These are phyloP conservation scores for Termitomyces eurrhizus DNA, from an alignment of 768 basidiomycete genomes.

Conservation along the genomic window DNA sequence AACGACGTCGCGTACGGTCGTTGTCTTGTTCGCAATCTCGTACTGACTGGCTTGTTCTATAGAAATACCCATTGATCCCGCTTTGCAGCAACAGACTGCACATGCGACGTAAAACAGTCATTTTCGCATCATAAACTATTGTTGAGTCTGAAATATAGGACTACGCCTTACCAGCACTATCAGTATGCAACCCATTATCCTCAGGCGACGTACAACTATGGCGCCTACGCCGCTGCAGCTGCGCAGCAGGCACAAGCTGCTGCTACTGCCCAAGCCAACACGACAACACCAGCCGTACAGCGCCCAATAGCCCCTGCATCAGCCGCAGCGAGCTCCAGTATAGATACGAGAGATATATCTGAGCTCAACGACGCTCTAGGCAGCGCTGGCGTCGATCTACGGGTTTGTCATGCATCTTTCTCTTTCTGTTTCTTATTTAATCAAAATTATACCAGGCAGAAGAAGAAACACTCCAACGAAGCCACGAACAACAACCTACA, in stretches of 20 bases:
- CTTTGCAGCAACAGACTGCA: constrained; percentile 57
- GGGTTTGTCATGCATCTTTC: constrained; percentile 38
- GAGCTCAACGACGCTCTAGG: constrained; percentile 82
- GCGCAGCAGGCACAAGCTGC: constrained; percentile 24
- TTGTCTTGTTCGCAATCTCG: background rate
- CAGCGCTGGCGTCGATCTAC: constrained; percentile 83
- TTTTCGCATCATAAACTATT: constrained; percentile 15
- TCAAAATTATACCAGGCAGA: constrained; percentile 57
- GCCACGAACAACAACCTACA: constrained; percentile 55
- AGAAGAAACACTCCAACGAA: constrained; percentile 74
- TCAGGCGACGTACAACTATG: constrained; percentile 43
- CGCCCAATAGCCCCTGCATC: constrained; percentile 11
- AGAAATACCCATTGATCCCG: constrained; percentile 65
- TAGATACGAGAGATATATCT: constrained; percentile 70
- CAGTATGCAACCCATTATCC: constrained; percentile 42
- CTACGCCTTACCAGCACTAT: constrained; percentile 48
- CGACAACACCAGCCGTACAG: constrained; percentile 19
- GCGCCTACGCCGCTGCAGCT: constrained; percentile 32
- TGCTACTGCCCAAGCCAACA: constrained; percentile 20
- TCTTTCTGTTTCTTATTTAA: background rate
- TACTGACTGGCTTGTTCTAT: background rate
- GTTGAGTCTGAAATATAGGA: constrained; percentile 28
- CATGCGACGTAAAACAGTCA: constrained; percentile 37
- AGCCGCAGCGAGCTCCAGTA: constrained; percentile 25
- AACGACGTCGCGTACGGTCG: constrained; percentile 23